phyloP scores from a whole-genome alignment of 1,284 basidiomycete species.

The Puccinia horiana region DNA sequence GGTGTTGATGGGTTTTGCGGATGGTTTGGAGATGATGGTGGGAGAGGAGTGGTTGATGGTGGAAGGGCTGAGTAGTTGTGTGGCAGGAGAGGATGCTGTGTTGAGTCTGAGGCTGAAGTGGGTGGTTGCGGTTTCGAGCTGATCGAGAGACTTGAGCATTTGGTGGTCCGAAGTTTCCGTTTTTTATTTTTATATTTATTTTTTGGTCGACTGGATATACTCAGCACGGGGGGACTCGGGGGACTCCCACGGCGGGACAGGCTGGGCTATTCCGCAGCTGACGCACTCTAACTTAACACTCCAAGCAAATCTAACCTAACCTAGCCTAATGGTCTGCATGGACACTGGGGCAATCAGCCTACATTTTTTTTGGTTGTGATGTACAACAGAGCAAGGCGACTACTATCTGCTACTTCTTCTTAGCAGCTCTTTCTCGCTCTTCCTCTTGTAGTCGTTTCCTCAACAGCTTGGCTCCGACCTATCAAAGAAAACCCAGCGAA shows the following conservation, averaged over 20 bases:
- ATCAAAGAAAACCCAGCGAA: background rate
- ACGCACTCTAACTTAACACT: no score
- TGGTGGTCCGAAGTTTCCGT: no score
- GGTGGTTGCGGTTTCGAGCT: background rate
- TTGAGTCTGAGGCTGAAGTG: background rate
- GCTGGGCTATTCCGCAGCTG: no score
- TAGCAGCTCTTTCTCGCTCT: background rate
- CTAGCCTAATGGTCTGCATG: no score
- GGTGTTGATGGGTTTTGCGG: background rate
- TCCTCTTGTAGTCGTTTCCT: conserved; percentile 41
- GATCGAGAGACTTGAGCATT: conserved; percentile 7
- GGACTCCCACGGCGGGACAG: no score
- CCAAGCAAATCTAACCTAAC: no score
- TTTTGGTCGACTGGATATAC: no score
- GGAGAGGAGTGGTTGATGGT: conserved; percentile 8
- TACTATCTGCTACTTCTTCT: conserved; percentile 31
- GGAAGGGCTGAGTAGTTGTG: background rate
- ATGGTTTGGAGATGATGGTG: background rate
- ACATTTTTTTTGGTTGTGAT: background rate
- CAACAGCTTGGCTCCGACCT: conserved; percentile 47
- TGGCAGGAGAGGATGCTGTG: background rate
- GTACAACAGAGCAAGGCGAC: no score
- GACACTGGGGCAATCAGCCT: no score
- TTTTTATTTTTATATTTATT: no score
- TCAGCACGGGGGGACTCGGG: no score